phyloP scores from a whole-genome alignment of 1,139 yeast genomes.

The Kluyveromyces sp. region DNA sequence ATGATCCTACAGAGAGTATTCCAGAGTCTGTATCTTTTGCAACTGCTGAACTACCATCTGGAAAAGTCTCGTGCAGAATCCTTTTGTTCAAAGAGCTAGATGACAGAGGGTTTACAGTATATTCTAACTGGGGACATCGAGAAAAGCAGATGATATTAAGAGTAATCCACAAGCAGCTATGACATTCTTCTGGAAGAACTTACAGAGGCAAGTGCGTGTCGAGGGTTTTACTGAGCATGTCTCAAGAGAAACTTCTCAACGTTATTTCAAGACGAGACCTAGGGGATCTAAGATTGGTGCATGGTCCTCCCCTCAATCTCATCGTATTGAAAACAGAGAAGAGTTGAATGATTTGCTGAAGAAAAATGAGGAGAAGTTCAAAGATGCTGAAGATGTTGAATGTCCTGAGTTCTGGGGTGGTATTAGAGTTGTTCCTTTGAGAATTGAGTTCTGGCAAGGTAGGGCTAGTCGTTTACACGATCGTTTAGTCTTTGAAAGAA shows the following conservation, averaged over 20 bases:
- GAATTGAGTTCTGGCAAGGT: conserved; percentile 97
- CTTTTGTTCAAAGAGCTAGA: conserved; percentile 88
- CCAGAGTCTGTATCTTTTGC: conserved; percentile 80
- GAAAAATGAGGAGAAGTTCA: conserved; percentile 50
- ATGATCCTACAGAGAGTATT: conserved; percentile 42
- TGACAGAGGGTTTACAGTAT: conserved; percentile 73
- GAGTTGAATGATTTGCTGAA: conserved; percentile 50
- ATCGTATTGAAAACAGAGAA: conserved; percentile 46
- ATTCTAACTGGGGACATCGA: conserved; percentile 85
- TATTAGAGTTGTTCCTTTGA: conserved; percentile 74
- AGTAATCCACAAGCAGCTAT: conserved; percentile 75
- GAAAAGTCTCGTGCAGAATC: conserved; percentile 76
- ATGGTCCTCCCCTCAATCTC: conserved; percentile 91
- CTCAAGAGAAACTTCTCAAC: conserved; percentile 61
- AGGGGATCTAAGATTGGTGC: conserved; percentile 93
- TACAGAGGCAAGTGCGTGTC: conserved; percentile 87
- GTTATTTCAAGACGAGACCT: conserved; percentile 82
- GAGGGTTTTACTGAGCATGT: conserved; percentile 81
- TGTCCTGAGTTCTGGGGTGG: conserved; percentile 98
- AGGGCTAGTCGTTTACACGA: conserved; percentile 86
- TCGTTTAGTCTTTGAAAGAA: conserved; percentile 67
- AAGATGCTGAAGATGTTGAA: conserved; percentile 59
- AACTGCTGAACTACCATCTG: conserved; percentile 81
- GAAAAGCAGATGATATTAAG: conserved; percentile 63
- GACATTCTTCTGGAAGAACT: conserved; percentile 87